Conservation (phyloP, 176 grass and related monocot genomes). For the Eragrostis nindensis region DNA sequence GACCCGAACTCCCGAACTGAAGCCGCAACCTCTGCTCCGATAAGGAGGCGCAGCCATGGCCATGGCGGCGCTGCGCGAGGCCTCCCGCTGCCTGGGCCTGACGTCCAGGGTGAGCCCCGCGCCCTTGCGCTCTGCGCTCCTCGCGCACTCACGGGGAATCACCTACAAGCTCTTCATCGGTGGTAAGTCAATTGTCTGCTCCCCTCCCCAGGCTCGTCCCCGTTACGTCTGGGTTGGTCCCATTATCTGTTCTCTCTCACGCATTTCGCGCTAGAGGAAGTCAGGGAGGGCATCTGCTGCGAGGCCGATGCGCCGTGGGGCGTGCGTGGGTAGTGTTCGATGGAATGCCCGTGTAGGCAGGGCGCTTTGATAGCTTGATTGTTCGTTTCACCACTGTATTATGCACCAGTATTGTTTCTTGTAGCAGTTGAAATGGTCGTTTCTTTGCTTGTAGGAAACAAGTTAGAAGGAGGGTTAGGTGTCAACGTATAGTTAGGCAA, state of each 20-base stretch:
- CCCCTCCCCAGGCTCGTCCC: neutral
- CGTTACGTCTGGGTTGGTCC: neutral
- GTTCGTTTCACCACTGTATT: neutral
- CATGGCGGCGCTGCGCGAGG: conserved; percentile 35
- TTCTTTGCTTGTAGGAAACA: neutral
- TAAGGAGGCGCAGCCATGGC: conserved; percentile 25
- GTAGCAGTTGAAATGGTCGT: neutral
- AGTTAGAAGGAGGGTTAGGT: neutral
- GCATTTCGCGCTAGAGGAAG: neutral
- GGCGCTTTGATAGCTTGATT: neutral
- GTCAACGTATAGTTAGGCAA: neutral
- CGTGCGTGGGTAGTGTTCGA: conserved; percentile 31
- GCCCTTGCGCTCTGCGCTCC: conserved; percentile 16
- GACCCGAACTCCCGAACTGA: neutral
- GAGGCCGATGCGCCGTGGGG: neutral
- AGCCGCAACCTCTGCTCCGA: neutral
- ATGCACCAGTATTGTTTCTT: neutral
- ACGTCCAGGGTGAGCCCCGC: neutral
- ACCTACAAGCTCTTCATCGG: conserved; percentile 54
- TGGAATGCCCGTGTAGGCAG: conserved; percentile 3
- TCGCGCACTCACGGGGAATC: conserved; percentile 47
- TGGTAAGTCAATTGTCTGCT: conserved; percentile 8
- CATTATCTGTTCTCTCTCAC: neutral
- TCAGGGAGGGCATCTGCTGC: neutral
- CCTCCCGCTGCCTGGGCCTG: conserved; percentile 37